Evolutionary conservation across 2,329 filamentous ascomycete genomes (phyloP).

Genomic region (Sporothrix luriei): DNA sequence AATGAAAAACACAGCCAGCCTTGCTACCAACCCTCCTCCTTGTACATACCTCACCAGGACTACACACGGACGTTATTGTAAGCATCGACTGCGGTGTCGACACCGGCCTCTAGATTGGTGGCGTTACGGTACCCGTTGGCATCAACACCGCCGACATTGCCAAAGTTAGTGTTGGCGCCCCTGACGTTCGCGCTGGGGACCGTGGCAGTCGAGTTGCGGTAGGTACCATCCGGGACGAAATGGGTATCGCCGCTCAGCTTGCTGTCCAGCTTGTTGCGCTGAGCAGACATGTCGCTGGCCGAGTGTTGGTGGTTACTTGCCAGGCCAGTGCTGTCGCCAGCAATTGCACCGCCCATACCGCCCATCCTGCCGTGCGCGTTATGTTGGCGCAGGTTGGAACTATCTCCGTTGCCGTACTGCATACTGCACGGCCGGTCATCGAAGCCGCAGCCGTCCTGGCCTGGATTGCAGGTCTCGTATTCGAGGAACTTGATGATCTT

Average conservation of each 20-base stretch:
- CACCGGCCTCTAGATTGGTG: conserved; percentile 26
- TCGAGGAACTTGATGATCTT: conserved; percentile 55
- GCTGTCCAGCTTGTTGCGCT: conserved; percentile 21
- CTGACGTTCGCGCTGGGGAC: background rate
- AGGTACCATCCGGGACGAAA: background rate
- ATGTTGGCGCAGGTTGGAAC: background rate
- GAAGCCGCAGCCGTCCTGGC: conserved; percentile 47
- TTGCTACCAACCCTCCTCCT: background rate
- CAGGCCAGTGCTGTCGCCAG: background rate
- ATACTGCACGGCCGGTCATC: conserved; percentile 36
- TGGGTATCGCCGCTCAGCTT: conserved; percentile 35
- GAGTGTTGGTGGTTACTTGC: conserved; percentile 23
- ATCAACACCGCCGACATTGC: background rate
- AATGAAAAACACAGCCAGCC: background rate
- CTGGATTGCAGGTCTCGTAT: conserved; percentile 55
- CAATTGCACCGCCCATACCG: background rate
- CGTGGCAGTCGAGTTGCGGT: conserved; percentile 9
- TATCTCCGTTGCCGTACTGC: conserved; percentile 44
- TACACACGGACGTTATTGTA: conserved; percentile 14
- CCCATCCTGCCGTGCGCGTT: conserved; percentile 19
- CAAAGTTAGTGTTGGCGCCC: background rate
- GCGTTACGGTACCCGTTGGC: conserved; percentile 26
- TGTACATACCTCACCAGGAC: background rate
- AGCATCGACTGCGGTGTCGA: background rate
- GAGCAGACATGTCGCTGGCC: conserved; percentile 21